These are phyloP conservation scores for Cyberlindnera misumaiensis DNA, from an alignment of 805 yeast species.

Conservation along the genomic window DNA sequence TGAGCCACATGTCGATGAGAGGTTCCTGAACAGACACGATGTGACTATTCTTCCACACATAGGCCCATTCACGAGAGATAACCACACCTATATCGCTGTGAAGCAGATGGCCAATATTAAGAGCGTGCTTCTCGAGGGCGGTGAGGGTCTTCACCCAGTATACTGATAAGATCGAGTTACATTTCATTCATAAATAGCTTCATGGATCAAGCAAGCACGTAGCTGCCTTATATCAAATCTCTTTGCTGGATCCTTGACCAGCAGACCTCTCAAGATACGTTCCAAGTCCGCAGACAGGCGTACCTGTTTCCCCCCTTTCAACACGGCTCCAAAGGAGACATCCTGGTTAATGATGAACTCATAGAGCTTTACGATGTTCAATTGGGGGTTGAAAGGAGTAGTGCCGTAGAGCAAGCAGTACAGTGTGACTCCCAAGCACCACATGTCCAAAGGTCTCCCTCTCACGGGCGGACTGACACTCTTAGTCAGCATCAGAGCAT, in stretches of 20 bases:
- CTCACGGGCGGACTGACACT: background rate
- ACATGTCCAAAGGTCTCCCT: constrained; percentile 7
- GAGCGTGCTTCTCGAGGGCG: constrained; percentile 10
- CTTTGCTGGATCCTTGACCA: constrained; percentile 3
- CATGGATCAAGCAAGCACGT: constrained; percentile 25
- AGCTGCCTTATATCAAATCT: constrained; percentile 2
- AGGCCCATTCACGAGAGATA: constrained; percentile 60
- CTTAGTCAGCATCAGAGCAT: background rate
- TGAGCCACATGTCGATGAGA: constrained; percentile 53
- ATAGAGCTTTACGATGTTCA: constrained; percentile 1
- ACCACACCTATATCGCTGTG: constrained; percentile 43
- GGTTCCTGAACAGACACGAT: constrained; percentile 48
- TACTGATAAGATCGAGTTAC: background rate
- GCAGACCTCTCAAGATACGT: background rate
- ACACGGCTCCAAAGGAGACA: background rate
- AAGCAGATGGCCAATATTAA: constrained; percentile 50
- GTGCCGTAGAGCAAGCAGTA: constrained; percentile 5
- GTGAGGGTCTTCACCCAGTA: constrained; percentile 11
- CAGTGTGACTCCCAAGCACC: constrained; percentile 8
- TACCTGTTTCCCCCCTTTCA: background rate
- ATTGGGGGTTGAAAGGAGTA: constrained; percentile 3
- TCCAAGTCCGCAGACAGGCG: constrained; percentile 1
- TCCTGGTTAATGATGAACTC: background rate
- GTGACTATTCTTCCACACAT: constrained; percentile 68
- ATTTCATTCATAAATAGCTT: constrained; percentile 18